Evolutionary conservation across 2,329 filamentous ascomycete genomes (phyloP).

Genomic region (Mycosphaerella sp.): DNA sequence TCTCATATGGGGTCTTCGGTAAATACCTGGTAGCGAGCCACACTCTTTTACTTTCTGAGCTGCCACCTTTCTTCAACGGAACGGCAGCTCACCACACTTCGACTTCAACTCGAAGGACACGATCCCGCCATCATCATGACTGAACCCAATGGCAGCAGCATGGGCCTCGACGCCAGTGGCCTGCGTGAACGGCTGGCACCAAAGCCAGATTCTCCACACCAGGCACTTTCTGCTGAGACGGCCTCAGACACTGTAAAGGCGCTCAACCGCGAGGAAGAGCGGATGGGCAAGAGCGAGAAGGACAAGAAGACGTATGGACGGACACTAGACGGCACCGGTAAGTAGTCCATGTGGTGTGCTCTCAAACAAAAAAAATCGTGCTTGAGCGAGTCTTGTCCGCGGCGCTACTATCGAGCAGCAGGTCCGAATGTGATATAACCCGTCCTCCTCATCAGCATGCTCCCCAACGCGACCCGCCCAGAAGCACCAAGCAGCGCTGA

Average conservation of each 20-base stretch:
- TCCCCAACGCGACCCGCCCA: not conserved
- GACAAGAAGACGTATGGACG: constrained; percentile 79
- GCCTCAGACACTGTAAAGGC: constrained; percentile 45
- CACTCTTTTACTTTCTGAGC: constrained; percentile 1
- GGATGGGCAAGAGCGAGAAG: constrained; percentile 43
- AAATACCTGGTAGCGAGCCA: constrained; percentile 11
- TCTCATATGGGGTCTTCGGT: constrained; percentile 3
- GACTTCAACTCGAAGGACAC: constrained; percentile 17
- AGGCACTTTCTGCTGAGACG: constrained; percentile 30
- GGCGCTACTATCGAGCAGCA: constrained; percentile 13
- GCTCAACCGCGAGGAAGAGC: constrained; percentile 46
- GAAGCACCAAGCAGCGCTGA: constrained; percentile 23
- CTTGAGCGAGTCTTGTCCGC: constrained; percentile 6
- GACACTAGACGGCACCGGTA: constrained; percentile 85
- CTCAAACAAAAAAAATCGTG: not conserved
- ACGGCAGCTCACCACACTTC: constrained; percentile 12
- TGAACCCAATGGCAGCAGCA: constrained; percentile 15
- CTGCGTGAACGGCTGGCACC: constrained; percentile 44
- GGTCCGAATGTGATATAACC: constrained; percentile 1
- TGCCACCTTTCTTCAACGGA: constrained; percentile 16
- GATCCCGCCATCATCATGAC: constrained; percentile 17
- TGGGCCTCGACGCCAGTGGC: constrained; percentile 29
- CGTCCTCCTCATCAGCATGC: not conserved
- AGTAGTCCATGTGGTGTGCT: constrained; percentile 32
- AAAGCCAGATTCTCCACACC: constrained; percentile 28